Percentiles rank a stretch among this genome's conserved stretches.
These are phyloP conservation scores for Starmerella riodocensis DNA, from an alignment of 805 yeast genomes.

Conservation along the genomic window DNA sequence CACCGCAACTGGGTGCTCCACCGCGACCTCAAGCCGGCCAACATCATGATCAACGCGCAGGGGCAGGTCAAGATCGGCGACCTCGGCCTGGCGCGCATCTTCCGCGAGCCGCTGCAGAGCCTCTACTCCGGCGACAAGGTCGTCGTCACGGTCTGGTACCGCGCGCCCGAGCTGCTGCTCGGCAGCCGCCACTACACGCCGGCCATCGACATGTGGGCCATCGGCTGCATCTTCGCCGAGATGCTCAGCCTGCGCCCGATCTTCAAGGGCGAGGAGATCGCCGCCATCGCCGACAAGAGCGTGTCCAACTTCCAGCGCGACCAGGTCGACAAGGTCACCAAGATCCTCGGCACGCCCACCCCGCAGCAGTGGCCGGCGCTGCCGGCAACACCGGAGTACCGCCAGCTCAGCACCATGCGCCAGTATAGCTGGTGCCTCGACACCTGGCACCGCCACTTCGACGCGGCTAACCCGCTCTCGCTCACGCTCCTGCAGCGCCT, in stretches of 20 bases:
- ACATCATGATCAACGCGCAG: conserved; percentile 80
- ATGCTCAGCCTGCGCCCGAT: conserved; percentile 77
- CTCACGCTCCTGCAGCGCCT: conserved; percentile 49
- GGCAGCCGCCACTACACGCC: conserved; percentile 91
- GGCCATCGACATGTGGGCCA: conserved; percentile 89
- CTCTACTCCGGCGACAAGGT: conserved; percentile 87
- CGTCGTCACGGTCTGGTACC: conserved; percentile 92
- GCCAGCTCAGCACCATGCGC: conserved; percentile 44
- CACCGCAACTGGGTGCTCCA: conserved; percentile 96
- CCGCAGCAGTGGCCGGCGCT: conserved; percentile 66
- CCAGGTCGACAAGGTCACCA: conserved; percentile 80
- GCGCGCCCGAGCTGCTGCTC: conserved; percentile 83
- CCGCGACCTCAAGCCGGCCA: conserved; percentile 93
- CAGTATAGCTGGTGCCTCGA: conserved; percentile 56
- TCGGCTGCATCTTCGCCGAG: conserved; percentile 90
- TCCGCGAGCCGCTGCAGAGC: conserved; percentile 74
- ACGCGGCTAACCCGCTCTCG: conserved; percentile 60
- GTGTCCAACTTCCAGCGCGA: conserved; percentile 55
- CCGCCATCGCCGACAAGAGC: conserved; percentile 26
- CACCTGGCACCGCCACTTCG: conserved; percentile 77
- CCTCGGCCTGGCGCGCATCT: conserved; percentile 78
- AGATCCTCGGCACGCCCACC: conserved; percentile 84
- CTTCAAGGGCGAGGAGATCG: conserved; percentile 95
- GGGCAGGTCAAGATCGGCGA: conserved; percentile 96
- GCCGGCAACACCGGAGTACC: conserved; percentile 72